phyloP scores from a whole-genome alignment of 345 rosid genomes.

The Euphorbia pulcherrima region DNA sequence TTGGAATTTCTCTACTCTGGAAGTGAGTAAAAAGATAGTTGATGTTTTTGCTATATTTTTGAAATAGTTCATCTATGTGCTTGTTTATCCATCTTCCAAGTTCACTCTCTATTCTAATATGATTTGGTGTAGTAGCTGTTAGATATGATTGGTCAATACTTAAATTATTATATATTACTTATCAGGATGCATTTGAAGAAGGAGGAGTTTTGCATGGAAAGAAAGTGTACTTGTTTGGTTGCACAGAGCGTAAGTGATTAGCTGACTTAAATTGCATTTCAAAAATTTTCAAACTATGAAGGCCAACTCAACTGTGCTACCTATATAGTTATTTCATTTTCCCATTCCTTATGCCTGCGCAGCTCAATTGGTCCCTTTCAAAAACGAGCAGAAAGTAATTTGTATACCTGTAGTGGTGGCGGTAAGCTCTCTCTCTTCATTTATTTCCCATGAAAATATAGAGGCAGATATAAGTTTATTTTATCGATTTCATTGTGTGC shows the following conservation, averaged over 20 bases:
- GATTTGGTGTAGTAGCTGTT: neutral
- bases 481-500: neutral
- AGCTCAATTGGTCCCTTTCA: conserved; percentile 81
- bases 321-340: neutral
- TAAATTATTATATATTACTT: conserved; percentile 8
- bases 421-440: conserved; percentile 46
- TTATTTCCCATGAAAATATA: neutral
- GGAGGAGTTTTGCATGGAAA: conserved; percentile 67
- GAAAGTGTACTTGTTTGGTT: conserved; percentile 80
- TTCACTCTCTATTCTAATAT: neutral
- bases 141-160: conserved; percentile 6
- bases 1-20: conserved; percentile 84
- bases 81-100: neutral
- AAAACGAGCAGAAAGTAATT: conserved; percentile 46
- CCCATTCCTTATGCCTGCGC: conserved; percentile 28
- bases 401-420: conserved; percentile 79
- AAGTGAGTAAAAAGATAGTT: conserved; percentile 49
- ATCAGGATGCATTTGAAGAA: conserved; percentile 83
- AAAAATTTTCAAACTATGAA: neutral
- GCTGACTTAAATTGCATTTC: neutral
- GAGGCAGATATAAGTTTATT: neutral
- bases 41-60: conserved; percentile 2
- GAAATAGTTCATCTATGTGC: neutral
- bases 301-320: neutral
- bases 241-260: conserved; percentile 80